Evolutionary conservation across 2,329 filamentous ascomycete genomes (phyloP).

Genomic region (Didymellaceae sp.): DNA sequence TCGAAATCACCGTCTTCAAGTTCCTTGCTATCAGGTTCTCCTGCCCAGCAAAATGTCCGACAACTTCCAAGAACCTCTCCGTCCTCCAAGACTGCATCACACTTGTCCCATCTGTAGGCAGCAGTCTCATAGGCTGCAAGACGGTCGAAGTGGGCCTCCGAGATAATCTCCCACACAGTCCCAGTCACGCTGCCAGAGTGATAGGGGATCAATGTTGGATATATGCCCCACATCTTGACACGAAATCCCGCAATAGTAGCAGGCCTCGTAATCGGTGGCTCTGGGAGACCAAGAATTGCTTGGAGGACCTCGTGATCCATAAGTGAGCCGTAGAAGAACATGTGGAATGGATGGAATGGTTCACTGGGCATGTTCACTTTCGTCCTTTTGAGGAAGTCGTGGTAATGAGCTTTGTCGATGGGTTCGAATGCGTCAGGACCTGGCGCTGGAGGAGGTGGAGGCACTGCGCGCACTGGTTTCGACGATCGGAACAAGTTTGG

Average conservation of each 20-base stretch:
- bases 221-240: constrained; percentile 44
- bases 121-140: constrained; percentile 31
- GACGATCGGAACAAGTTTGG: no score
- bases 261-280: constrained; percentile 26
- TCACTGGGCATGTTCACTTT: neutral
- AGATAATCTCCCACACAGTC: constrained; percentile 21
- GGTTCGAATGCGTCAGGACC: no score
- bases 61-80: constrained; percentile 16
- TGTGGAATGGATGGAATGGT: neutral
- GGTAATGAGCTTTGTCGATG: no score
- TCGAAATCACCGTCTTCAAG: constrained; percentile 33
- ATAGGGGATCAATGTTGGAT: constrained; percentile 33
- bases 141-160: constrained; percentile 22
- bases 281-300: constrained; percentile 32
- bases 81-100: neutral
- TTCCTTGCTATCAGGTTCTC: constrained; percentile 26
- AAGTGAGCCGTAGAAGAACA: neutral
- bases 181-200: constrained; percentile 17
- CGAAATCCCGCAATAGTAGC: constrained; percentile 33
- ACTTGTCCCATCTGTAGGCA: constrained; percentile 26
- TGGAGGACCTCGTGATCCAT: constrained; percentile 39
- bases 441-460: no score
- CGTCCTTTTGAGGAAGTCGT: no score
- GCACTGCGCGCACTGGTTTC: no score
- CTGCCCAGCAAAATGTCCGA: constrained; percentile 33